Evolutionary conservation across 1,139 yeast species (phyloP), one percentile per base, ranked within the genome.

Genomic region (Saccharomyces hybrid): DNA sequence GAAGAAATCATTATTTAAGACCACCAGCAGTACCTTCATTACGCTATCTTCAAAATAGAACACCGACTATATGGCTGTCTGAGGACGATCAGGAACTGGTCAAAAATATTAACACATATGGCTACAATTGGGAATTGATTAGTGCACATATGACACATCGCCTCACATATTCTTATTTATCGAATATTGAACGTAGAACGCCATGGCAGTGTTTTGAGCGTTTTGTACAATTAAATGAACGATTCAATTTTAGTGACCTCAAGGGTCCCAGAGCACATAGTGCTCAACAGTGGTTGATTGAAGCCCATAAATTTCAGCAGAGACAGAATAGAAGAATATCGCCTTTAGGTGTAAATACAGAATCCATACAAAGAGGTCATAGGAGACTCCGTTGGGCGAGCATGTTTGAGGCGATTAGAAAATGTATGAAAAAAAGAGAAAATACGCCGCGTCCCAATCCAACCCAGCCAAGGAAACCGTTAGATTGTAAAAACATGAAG

Each of bases 161-260:
- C 53, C 81, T 90, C 1, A 81, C 88, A 0, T 76, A 78, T 65
- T 82, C 85, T 14, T 88, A 88, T 68, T 81, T 84, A 47, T 87
- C 98, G 0, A 90, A 88, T 61, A 88, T 90, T 56, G 98, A 93
- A 70, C 79, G 98, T 63, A 79, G 99, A 65, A 93, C 98, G 0
- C 95, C 99, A 0, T 93, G 99, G 99, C 98, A 91, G 68, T 93
- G 98, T 68, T 93, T 93, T 74, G 99, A 93, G 70, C 76, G 99
- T 59, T 93, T 95, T 75, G 86, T 90, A 58, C 99, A 93, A 71
- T 76, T 95, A 59, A 90, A 89, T 64, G 97, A 93, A 56, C 84
- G 84, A 58, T 90, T 89, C 63, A 95, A 88, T 59, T 81, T 88
- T 56, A 76, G 83, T 26, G 98, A 93, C 64, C 81, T 93, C 82